Conservation (phyloP, 768 basidiomycete genomes). For the Boletus rubescentipes region DNA sequence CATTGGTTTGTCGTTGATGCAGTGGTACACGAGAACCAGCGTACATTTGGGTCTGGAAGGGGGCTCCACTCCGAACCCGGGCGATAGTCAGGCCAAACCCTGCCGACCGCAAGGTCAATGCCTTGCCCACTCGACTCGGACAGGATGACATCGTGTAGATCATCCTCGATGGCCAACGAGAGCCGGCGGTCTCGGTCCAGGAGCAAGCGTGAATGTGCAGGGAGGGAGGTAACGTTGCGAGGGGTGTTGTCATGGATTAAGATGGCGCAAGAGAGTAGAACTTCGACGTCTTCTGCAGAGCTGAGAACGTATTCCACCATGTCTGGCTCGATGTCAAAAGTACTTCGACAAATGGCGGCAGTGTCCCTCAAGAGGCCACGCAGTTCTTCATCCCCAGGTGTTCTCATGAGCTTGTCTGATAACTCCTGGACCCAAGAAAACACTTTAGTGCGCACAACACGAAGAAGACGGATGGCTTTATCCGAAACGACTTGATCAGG, state of each 20-base stretch:
- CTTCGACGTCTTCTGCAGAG: slow-evolving; percentile 24
- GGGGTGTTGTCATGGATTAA: slow-evolving; percentile 33
- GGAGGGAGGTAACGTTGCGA: background rate
- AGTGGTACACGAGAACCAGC: slow-evolving; percentile 10
- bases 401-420: slow-evolving; percentile 11
- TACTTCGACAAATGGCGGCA: slow-evolving; percentile 21
- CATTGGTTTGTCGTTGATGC: background rate
- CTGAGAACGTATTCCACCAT: slow-evolving; percentile 7
- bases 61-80: slow-evolving; percentile 23
- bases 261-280: slow-evolving; percentile 34
- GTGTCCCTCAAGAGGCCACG: background rate
- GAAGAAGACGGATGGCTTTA: slow-evolving; percentile 27
- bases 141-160: slow-evolving; percentile 13
- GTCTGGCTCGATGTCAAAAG: slow-evolving; percentile 25
- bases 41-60: slow-evolving; percentile 16
- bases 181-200: slow-evolving; percentile 34
- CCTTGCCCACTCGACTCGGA: slow-evolving; percentile 9
- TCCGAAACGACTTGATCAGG: slow-evolving; percentile 4
- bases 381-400: background rate
- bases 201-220: slow-evolving; percentile 18
- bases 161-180: slow-evolving; percentile 25
- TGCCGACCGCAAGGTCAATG: slow-evolving; percentile 30
- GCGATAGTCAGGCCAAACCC: slow-evolving; percentile 32
- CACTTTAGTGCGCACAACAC: slow-evolving; percentile 27
- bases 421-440: slow-evolving; percentile 29